These are phyloP conservation scores for Dryas octopetala DNA, from an alignment of 306 rosid species.

Conservation along the genomic window DNA sequence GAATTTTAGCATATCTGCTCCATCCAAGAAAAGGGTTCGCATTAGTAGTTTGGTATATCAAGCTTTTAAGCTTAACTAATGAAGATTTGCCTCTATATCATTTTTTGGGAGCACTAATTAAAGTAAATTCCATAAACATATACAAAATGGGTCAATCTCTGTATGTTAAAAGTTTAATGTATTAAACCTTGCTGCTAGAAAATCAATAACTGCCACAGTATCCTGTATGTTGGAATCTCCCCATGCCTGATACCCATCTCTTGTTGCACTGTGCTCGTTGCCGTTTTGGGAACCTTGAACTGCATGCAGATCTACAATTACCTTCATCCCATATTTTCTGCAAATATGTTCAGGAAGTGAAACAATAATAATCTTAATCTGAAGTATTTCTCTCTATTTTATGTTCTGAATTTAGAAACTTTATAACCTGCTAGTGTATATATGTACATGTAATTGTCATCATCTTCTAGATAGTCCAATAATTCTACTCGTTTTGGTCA, in stretches of 20 bases:
- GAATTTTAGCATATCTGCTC: constrained; percentile 40
- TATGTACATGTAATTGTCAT: no score
- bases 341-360: background rate
- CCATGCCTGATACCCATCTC: constrained; percentile 62
- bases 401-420: background rate
- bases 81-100: no score
- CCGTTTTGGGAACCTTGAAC: constrained; percentile 62
- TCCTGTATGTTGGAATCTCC: constrained; percentile 48
- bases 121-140: background rate
- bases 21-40: no score
- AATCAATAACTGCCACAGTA: constrained; percentile 51
- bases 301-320: constrained; percentile 67
- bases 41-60: no score
- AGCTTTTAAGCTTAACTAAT: no score
- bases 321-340: constrained; percentile 55
- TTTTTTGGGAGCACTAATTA: no score
- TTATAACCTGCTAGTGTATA: background rate
- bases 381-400: background rate
- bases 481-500: no score
- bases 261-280: constrained; percentile 49
- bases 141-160: no score
- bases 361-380: background rate
- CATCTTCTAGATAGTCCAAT: no score
- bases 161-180: background rate
- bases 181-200: constrained; percentile 46